Conservation (phyloP, 2,329 filamentous ascomycete species). For the Nemania serpens region DNA sequence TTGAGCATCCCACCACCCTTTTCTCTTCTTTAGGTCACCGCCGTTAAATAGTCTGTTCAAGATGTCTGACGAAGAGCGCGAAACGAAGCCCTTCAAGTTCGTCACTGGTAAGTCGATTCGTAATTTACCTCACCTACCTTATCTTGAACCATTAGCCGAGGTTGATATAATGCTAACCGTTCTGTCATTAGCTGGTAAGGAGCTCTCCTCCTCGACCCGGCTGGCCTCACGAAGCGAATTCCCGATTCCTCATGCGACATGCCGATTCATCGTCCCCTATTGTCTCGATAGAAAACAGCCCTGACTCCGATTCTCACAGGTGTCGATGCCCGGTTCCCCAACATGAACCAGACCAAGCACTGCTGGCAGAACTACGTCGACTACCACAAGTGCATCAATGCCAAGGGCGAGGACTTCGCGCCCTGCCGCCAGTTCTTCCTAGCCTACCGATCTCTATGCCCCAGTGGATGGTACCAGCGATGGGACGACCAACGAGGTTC, state of each 20-base stretch:
- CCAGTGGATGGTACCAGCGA: constrained; percentile 87
- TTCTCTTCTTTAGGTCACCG: constrained; percentile 28
- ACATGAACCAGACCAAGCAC: constrained; percentile 98
- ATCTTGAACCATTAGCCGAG: constrained; percentile 10
- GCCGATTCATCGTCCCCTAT: background rate
- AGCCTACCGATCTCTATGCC: constrained; percentile 96
- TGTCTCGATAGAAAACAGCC: background rate
- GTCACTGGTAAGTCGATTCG: constrained; percentile 79
- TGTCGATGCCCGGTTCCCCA: constrained; percentile 98
- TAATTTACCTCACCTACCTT: constrained; percentile 34
- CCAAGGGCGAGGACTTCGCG: constrained; percentile 98
- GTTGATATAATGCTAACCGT: constrained; percentile 29
- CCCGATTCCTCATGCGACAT: background rate
- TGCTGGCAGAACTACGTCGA: constrained; percentile 99
- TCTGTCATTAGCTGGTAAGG: constrained; percentile 39
- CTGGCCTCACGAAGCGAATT: constrained; percentile 6
- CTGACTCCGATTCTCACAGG: constrained; percentile 58
- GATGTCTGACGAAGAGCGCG: constrained; percentile 89
- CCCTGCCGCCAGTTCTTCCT: constrained; percentile 97
- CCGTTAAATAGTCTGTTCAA: constrained; percentile 56
- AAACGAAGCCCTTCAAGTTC: constrained; percentile 99
- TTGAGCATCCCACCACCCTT: constrained; percentile 42
- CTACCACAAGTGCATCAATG: constrained; percentile 99
- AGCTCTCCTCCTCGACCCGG: constrained; percentile 7
- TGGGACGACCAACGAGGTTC: constrained; percentile 98